phyloP scores from a whole-genome alignment of 192 early-diverging fungal genomes.

The Backusella morwellensis region DNA sequence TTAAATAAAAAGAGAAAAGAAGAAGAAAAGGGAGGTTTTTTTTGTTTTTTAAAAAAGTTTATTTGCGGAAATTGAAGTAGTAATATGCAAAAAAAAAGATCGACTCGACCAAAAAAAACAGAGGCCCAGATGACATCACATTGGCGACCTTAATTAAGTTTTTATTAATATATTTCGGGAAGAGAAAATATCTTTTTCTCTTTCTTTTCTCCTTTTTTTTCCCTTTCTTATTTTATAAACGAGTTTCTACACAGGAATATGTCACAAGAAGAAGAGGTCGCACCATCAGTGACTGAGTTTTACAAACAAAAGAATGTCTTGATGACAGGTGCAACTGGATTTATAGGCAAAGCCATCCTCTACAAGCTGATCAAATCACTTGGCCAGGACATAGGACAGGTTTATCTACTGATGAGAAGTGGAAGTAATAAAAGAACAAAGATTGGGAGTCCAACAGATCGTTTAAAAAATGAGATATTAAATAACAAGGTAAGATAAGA shows the following conservation, averaged over 20 bases:
- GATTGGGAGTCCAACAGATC: conserved; percentile 32
- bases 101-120: not conserved
- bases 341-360: conserved; percentile 52
- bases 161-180: not conserved
- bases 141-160: not conserved
- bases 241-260: not conserved
- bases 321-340: conserved; percentile 55
- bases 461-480: conserved; percentile 35
- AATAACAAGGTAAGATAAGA: conserved; percentile 24
- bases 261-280: not conserved
- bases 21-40: not conserved
- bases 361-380: conserved; percentile 47
- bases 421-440: conserved; percentile 36
- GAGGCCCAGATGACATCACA: not conserved
- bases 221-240: not conserved
- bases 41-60: not conserved
- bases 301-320: conserved; percentile 40
- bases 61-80: not conserved
- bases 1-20: not conserved
- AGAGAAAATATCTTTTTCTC: not conserved
- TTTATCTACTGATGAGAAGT: conserved; percentile 26
- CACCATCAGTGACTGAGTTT: conserved; percentile 11
- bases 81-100: not conserved
- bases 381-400: conserved; percentile 36
- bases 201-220: not conserved